A percentile compares a stretch with the other conserved stretches of the same genome.
phyloP scores from a whole-genome alignment of 2,329 filamentous ascomycete genomes.

The Pseudocercospora musae region DNA sequence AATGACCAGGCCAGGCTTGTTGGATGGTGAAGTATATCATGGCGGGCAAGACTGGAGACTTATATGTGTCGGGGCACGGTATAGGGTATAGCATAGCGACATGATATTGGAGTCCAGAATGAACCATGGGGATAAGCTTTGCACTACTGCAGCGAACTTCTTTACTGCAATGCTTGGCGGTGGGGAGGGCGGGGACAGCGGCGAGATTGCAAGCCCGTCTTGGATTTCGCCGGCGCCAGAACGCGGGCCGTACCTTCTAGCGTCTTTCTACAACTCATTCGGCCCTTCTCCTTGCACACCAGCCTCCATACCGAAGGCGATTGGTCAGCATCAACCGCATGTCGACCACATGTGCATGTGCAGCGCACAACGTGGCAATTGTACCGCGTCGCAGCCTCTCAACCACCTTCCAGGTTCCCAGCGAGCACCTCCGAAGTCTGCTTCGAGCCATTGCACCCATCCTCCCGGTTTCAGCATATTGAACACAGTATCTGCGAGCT shows the following conservation, averaged over 20 bases:
- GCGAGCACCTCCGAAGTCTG: constrained; percentile 2
- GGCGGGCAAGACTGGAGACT: constrained; percentile 7
- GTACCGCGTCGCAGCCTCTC: neutral
- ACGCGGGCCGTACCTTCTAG: neutral
- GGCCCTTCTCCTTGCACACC: neutral
- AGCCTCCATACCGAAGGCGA: neutral
- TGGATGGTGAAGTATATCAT: constrained; percentile 13
- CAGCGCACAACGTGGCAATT: neutral
- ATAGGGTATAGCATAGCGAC: neutral
- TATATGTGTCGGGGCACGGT: constrained; percentile 12
- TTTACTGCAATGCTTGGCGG: constrained; percentile 8
- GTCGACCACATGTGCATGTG: too few relatives aligned
- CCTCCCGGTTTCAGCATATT: neutral
- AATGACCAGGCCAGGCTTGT: constrained; percentile 16
- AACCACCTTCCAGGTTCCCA: constrained; percentile 2
- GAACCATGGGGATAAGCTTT: constrained; percentile 10
- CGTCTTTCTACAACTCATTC: neutral
- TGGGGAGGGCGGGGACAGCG: neutral
- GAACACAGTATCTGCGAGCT: neutral
- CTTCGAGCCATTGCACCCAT: constrained; percentile 3
- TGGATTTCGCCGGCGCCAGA: neutral
- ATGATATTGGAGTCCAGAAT: constrained; percentile 15
- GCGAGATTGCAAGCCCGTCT: neutral
- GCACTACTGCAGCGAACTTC: constrained; percentile 16
- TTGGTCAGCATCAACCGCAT: neutral